Evolutionary conservation across 1,284 basidiomycete genomes (phyloP), one percentile per base, ranked within the genome.

Genomic region (Sporisorium iseilematis-ciliati): DNA sequence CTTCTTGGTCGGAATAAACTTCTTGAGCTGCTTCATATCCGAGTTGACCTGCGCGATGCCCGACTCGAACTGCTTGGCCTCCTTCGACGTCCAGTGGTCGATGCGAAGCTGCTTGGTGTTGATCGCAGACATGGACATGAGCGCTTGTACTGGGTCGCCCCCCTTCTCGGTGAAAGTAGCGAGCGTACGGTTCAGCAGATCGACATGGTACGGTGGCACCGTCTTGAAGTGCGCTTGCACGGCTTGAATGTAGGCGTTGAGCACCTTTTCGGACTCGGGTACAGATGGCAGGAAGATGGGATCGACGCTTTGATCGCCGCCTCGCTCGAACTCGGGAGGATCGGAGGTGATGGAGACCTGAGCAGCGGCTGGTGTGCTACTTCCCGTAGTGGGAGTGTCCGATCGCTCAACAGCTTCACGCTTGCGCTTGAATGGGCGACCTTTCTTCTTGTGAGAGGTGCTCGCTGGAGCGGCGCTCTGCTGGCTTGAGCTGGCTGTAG

Each of bases 161-260:
- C 89, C 90, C 21, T 88, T 87, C 57, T 49, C 75, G 69, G 40
- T 95, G 88, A 43, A 91, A 90, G 84, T 92, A 92, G 5, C 92
- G 92, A 55, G 93, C 91, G 85, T 92, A 91, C 93, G 92, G 94
- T 94, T 93, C 88, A 89, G 8, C 91, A 92, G 74, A 91, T 91
- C 67, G 89, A 90, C 25, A 90, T 93, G 57, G 91, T 89, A 85
- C 92, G 75, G 57, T 3, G 66, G 69, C 0, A 77, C 52, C 8
- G 55, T 40, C 26, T 75, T 67, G 51, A 69, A 73, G 14, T 76
- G 75, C n/a, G 70, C 58, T 5, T 56, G 51, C 8, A 75, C 68
- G 7, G 7, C 92, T 91, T 42, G 91, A 91, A 84, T 87, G 4
- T 92, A 94, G n/a, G 89, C 89, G 80, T 93, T 92, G 63, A 93